Base-by-base conservation (phyloP, 208 protist species). In the Crithidia mellificae region DNA sequence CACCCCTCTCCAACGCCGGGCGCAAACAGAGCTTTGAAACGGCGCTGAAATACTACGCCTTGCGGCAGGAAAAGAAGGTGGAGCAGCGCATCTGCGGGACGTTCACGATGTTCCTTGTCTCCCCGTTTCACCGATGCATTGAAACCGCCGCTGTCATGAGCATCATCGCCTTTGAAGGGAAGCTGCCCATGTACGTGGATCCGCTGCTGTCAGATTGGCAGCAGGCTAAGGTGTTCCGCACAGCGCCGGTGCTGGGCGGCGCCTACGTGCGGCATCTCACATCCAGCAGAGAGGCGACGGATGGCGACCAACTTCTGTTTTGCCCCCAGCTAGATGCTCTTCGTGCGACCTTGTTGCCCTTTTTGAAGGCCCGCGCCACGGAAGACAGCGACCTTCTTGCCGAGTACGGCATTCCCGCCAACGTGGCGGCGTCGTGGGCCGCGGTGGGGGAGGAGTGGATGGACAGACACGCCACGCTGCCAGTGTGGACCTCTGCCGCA, bases 151-250 rank as follows among this genome's bases (percentile, higher is more conserved):
- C 84, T 8, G 77, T 95, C 39, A 51, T 95, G 46, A 92, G 87
- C 67, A 71, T 95, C 50, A 77, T 92, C 25, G 90, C 78, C 6
- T 95, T 92, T 70, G 61, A 87, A 11, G 90, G 87, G 17, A 65
- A 51, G 12, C 63, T 91, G n/a, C 74, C 83, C n/a, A 65, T 95
- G 63, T 90, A 83, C 76, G 80, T 95, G 15, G 81, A 91, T 29
- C 90, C 90, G 15, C 55, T 85, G 56, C 77, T 95, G 29, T 76
- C 83, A 9, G 90, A 95, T 53, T 95, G 90, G 87, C 85, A 91
- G 43, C 85, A 91, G 47, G 32, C 65, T 19, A 87, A 83, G 46
- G 74, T 95, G 27, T 95, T 90, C 64, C 83, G 83, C 50, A 66
- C 72, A 9, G 54, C 82, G 7, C 86, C 89, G 5, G 49, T 78